Conservation (phyloP, 768 basidiomycete genomes). For the Naematelia encephala region DNA sequence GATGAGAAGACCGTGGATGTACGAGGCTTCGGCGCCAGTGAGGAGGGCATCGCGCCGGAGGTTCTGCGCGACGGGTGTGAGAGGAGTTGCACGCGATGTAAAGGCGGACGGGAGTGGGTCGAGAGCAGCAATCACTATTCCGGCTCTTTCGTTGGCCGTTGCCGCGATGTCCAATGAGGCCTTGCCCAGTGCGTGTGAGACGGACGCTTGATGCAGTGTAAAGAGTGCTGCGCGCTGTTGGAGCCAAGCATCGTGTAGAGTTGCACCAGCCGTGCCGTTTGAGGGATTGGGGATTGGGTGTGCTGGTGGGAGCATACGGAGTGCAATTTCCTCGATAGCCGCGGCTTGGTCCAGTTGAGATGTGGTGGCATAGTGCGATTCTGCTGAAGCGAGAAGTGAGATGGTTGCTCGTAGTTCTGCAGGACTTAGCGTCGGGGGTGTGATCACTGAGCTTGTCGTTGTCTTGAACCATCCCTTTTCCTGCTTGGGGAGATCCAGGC, state of each 20-base stretch:
- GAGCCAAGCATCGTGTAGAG: slow-evolving; percentile 39
- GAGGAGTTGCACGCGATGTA: slow-evolving; percentile 4
- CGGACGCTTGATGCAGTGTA: slow-evolving; percentile 36
- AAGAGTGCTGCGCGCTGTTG: slow-evolving; percentile 34
- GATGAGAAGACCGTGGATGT: slow-evolving; percentile 30
- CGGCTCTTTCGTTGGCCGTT: slow-evolving; percentile 4
- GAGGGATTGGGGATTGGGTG: slow-evolving; percentile 9
- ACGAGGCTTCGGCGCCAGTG: slow-evolving; percentile 38
- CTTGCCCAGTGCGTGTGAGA: slow-evolving; percentile 28
- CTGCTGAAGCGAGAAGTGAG: slow-evolving; percentile 37
- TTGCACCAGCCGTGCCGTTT: slow-evolving; percentile 15
- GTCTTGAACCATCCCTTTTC: slow-evolving; percentile 12
- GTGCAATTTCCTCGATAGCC: slow-evolving; percentile 26
- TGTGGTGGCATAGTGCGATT: slow-evolving; percentile 30
- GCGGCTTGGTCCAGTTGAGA: slow-evolving; percentile 25
- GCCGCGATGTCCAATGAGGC: slow-evolving; percentile 19
- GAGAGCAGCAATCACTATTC: slow-evolving; percentile 11
- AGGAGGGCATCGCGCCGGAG: slow-evolving; percentile 35
- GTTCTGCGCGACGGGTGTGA: slow-evolving; percentile 18
- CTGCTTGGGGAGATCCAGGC: slow-evolving; percentile 12
- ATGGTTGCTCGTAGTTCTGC: slow-evolving; percentile 38
- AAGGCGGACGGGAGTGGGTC: slow-evolving; percentile 9
- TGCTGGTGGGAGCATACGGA: slow-evolving; percentile 24
- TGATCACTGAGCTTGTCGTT: slow-evolving; percentile 10
- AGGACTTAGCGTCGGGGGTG: slow-evolving; percentile 16